Evolutionary conservation across 2,329 filamentous ascomycete species (phyloP).

Genomic region (Calonectria honghensis): DNA sequence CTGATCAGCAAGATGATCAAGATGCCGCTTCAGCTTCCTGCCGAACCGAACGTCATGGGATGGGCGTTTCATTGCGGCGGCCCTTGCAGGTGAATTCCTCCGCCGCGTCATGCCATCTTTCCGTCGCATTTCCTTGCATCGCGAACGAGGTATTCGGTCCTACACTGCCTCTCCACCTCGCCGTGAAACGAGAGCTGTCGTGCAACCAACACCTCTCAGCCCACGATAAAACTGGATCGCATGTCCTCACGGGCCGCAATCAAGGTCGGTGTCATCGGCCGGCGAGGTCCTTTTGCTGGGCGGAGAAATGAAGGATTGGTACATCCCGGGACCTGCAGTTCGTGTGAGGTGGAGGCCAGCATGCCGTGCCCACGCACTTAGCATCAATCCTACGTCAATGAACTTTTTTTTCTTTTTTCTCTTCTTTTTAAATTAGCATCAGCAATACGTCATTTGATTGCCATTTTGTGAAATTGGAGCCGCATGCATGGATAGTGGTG

Average conservation of each 20-base stretch:
- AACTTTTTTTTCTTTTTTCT: too few relatives aligned
- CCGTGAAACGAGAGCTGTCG: conserved; percentile 20
- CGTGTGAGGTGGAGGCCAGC: background rate
- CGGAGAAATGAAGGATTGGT: conserved; percentile 3
- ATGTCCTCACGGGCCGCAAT: background rate
- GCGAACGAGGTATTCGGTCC: conserved; percentile 8
- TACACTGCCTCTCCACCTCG: conserved; percentile 1
- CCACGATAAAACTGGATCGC: conserved; percentile 15
- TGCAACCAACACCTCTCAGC: conserved; percentile 14
- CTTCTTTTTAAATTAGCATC: conserved; percentile 10
- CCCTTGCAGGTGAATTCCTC: conserved; percentile 3
- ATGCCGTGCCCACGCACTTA: conserved; percentile 15
- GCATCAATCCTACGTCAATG: conserved; percentile 5
- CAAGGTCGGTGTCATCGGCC: background rate
- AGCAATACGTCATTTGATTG: conserved; percentile 1
- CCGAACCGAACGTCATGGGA: background rate
- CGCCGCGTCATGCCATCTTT: background rate
- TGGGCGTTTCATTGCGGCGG: conserved; percentile 6
- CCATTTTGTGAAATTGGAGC: conserved; percentile 2
- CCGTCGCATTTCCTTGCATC: background rate
- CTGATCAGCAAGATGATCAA: conserved; percentile 20
- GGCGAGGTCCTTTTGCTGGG: background rate
- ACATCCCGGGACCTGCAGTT: conserved; percentile 16
- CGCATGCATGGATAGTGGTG: background rate
- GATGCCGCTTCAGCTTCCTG: background rate